Conservation (phyloP, 805 yeast species). For the Spencermartinsiella europaea region DNA sequence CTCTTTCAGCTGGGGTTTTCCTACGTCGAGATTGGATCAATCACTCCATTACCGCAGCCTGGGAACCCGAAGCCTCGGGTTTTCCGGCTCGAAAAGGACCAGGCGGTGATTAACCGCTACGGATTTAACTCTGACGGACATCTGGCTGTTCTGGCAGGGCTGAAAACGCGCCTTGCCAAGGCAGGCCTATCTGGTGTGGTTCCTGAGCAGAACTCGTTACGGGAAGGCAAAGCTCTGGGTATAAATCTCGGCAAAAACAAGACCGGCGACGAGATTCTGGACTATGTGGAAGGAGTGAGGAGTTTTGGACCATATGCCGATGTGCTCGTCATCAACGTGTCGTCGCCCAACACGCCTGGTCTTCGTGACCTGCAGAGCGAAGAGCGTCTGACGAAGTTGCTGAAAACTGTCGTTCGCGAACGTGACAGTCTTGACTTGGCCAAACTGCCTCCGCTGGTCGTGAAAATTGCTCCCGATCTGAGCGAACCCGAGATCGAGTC, state of each 20-base stretch:
- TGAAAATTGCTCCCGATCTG: slow-evolving; percentile 92
- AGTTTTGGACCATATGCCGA: slow-evolving; percentile 82
- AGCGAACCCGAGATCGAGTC: slow-evolving; percentile 73
- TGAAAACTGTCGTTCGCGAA: slow-evolving; percentile 63
- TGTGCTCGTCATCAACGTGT: slow-evolving; percentile 82
- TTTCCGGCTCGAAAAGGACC: slow-evolving; percentile 77
- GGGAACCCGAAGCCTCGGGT: slow-evolving; percentile 94
- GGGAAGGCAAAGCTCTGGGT: slow-evolving; percentile 62
- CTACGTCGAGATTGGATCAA: slow-evolving; percentile 88
- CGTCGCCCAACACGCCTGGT: slow-evolving; percentile 96
- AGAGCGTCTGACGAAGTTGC: slow-evolving; percentile 59
- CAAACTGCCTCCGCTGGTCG: slow-evolving; percentile 58
- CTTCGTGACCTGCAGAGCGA: slow-evolving; percentile 81
- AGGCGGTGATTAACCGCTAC: slow-evolving; percentile 88
- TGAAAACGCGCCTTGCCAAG: slow-evolving; percentile 57
- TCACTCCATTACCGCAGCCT: slow-evolving; percentile 89
- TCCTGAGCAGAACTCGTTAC: slow-evolving; percentile 42
- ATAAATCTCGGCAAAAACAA: slow-evolving; percentile 91
- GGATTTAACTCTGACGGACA: slow-evolving; percentile 95
- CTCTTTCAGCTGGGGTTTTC: slow-evolving; percentile 76
- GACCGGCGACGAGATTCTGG: slow-evolving; percentile 82
- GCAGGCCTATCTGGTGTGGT: neutral
- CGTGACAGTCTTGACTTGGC: slow-evolving; percentile 47
- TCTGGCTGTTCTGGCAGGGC: slow-evolving; percentile 59
- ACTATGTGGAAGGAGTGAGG: slow-evolving; percentile 79